Percentiles rank a stretch among this genome's conserved stretches.
Evolutionary conservation across 2,329 filamentous ascomycete genomes (phyloP).

Genomic region (Xylaria sp.): DNA sequence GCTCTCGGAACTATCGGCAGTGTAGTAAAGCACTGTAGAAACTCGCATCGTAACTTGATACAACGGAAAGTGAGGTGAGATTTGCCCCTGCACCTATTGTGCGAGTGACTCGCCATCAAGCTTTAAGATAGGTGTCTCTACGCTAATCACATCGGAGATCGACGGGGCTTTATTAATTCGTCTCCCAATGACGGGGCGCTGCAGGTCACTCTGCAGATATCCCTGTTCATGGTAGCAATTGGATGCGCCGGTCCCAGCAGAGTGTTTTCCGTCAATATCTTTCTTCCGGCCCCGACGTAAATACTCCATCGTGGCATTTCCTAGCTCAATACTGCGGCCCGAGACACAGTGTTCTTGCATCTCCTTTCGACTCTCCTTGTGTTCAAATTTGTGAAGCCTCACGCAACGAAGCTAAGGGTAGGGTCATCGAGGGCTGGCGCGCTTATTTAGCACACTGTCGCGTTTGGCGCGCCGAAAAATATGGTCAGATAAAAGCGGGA

Average conservation of each 20-base stretch:
- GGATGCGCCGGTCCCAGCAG: constrained; percentile 10
- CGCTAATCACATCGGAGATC: constrained; percentile 15
- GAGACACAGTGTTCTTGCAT: no score
- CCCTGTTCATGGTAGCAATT: constrained; percentile 20
- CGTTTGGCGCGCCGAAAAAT: constrained; percentile 31
- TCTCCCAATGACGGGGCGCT: constrained; percentile 22
- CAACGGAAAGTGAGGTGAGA: constrained; percentile 30
- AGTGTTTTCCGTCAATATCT: background rate
- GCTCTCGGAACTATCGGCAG: background rate
- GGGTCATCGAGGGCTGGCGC: background rate
- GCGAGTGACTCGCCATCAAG: constrained; percentile 12
- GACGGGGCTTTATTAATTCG: constrained; percentile 14
- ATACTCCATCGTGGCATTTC: background rate
- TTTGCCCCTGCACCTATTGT: constrained; percentile 12
- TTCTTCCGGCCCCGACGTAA: background rate
- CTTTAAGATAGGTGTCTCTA: constrained; percentile 8
- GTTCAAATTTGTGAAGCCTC: no score
- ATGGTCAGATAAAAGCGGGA: constrained; percentile 24
- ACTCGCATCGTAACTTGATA: constrained; percentile 14
- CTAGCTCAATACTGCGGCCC: background rate
- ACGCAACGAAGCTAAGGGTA: background rate
- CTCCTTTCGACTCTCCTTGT: background rate
- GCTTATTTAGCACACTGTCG: constrained; percentile 13
- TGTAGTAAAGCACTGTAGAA: constrained; percentile 7
- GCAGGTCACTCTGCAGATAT: constrained; percentile 29